A percentile compares a stretch with the other conserved stretches of the same genome.
Conservation (phyloP, 2,329 filamentous ascomycete genomes). For the Exserohilum turcica region DNA sequence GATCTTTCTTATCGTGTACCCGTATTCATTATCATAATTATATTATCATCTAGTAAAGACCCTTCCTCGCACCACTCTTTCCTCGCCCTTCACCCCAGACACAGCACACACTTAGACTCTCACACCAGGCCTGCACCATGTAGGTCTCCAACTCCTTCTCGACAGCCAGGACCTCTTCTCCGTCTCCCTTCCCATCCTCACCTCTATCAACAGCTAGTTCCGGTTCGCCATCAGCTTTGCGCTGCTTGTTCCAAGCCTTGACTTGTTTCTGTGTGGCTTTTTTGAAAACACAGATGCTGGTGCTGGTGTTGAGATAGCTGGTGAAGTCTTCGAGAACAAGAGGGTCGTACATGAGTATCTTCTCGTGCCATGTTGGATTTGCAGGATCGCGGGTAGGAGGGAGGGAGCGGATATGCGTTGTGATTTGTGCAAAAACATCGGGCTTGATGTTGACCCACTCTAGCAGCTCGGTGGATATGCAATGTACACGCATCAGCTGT, state of each 20-base stretch:
- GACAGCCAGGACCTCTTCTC: conserved; percentile 28
- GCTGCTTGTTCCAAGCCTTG: conserved; percentile 35
- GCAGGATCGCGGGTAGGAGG: conserved; percentile 47
- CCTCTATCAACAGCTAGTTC: conserved; percentile 11
- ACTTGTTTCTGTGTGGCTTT: conserved; percentile 38
- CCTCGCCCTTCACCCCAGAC: conserved; percentile 64
- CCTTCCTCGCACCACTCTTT: conserved; percentile 28
- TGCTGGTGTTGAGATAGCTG: conserved; percentile 71
- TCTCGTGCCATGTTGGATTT: conserved; percentile 78
- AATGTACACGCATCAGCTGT: conserved; percentile 14
- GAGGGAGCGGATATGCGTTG: conserved; percentile 53
- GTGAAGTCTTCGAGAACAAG: conserved; percentile 86
- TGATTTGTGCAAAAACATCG: conserved; percentile 55
- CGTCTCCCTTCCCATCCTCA: neutral
- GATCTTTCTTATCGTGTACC: no score
- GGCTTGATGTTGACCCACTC: conserved; percentile 43
- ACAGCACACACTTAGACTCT: conserved; percentile 84
- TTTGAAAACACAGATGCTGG: conserved; percentile 28
- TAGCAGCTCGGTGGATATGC: conserved; percentile 25
- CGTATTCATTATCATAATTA: neutral
- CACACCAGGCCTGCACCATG: conserved; percentile 88
- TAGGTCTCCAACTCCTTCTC: conserved; percentile 41
- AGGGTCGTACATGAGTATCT: conserved; percentile 91
- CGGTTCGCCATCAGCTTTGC: conserved; percentile 21
- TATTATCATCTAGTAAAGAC: conserved; percentile 22